Evolutionary conservation across 2,329 filamentous ascomycete genomes (phyloP).

Genomic region (Fusarium sp.): DNA sequence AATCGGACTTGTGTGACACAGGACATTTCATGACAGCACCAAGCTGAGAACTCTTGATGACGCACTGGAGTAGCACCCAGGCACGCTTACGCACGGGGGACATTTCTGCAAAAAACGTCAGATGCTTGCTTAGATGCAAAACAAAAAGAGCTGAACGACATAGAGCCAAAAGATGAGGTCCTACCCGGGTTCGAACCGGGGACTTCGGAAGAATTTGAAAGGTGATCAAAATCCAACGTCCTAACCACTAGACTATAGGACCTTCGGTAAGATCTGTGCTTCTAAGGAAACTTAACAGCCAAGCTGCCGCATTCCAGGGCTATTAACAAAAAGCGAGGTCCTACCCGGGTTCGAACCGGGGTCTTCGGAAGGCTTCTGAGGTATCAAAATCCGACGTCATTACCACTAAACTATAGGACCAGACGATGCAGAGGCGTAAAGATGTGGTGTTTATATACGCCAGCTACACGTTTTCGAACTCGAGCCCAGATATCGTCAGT

Average conservation of each 20-base stretch:
- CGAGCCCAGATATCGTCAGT: rapidly evolving
- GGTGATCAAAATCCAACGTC: constrained; percentile 25
- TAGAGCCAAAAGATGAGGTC: background rate
- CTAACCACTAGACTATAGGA: constrained; percentile 31
- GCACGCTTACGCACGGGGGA: background rate
- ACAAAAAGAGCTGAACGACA: background rate
- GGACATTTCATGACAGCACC: background rate
- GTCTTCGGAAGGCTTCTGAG: constrained; percentile 25
- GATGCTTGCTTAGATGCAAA: rapidly evolving
- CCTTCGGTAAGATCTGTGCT: background rate
- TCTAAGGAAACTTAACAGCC: rapidly evolving
- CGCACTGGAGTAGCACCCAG: background rate
- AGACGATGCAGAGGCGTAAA: background rate
- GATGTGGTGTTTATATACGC: background rate
- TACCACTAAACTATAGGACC: constrained; percentile 32
- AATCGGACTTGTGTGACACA: background rate
- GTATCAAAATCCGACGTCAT: constrained; percentile 28
- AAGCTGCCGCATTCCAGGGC: rapidly evolving
- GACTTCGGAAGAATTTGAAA: constrained; percentile 13
- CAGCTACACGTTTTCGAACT: rapidly evolving
- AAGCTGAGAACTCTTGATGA: background rate
- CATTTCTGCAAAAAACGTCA: background rate
- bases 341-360: constrained; percentile 30
- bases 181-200: constrained; percentile 30
- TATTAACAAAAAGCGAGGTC: constrained; percentile 8